These are phyloP conservation scores for Datura wrightii DNA, from an alignment of 257 asterid species.

Conservation along the genomic window DNA sequence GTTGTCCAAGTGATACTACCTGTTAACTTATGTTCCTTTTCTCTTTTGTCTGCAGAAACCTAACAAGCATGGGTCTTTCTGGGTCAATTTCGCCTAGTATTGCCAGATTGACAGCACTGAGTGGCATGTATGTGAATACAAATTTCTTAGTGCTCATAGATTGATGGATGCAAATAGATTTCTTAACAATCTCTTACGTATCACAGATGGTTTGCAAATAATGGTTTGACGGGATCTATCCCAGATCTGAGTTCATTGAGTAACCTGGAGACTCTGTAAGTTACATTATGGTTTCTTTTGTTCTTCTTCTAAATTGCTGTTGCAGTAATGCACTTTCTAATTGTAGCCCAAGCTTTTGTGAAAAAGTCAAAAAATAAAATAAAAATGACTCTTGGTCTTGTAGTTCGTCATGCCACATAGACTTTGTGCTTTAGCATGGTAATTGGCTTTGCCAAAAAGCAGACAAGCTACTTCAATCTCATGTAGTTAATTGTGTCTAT, in stretches of 20 bases:
- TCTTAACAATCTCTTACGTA: conserved; percentile 34
- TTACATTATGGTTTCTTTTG: conserved; percentile 31
- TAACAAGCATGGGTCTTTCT: conserved; percentile 73
- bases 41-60: conserved; percentile 57
- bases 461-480: not conserved
- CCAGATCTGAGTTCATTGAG: conserved; percentile 77
- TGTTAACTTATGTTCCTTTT: conserved; percentile 17
- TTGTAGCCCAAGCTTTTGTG: not conserved
- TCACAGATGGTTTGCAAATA: conserved; percentile 79
- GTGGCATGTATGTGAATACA: conserved; percentile 64
- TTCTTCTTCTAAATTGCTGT: not conserved
- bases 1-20: not conserved
- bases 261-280: conserved; percentile 74
- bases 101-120: conserved; percentile 74
- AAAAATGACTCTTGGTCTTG: not conserved
- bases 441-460: no score
- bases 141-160: not conserved
- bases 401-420: no score
- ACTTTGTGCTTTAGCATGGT: no score
- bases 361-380: not conserved
- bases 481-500: not conserved
- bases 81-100: conserved; percentile 77
- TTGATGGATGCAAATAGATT: conserved; percentile 19
- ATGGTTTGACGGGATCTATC: conserved; percentile 73
- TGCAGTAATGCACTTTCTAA: not conserved